Conservation (phyloP, 2,329 filamentous ascomycete species). For the Monosporascus sp. region DNA sequence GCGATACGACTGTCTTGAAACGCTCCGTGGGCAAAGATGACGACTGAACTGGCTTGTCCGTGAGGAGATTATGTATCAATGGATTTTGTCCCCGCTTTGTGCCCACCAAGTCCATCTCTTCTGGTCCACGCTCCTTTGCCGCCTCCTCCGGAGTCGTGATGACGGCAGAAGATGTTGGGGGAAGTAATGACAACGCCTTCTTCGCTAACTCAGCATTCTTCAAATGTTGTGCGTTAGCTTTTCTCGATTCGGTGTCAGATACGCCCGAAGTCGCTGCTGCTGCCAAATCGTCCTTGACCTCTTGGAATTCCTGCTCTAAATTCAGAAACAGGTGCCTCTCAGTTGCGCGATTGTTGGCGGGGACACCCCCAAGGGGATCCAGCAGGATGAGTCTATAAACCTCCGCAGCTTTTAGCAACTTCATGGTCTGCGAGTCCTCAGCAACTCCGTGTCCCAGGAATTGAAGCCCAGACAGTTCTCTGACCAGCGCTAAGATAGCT, state of each 20-base stretch:
- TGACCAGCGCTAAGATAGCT: constrained; percentile 70
- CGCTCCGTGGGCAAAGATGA: constrained; percentile 78
- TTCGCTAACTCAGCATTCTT: constrained; percentile 71
- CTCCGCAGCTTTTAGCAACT: constrained; percentile 32
- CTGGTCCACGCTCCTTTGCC: constrained; percentile 46
- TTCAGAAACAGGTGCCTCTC: constrained; percentile 84
- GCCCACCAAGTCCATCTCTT: constrained; percentile 47
- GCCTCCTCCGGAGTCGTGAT: constrained; percentile 85
- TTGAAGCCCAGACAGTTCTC: constrained; percentile 66
- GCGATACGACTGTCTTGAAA: constrained; percentile 38
- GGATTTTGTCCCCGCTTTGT: constrained; percentile 64
- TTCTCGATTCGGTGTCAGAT: constrained; percentile 22
- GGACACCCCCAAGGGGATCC: constrained; percentile 81
- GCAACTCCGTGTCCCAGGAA: constrained; percentile 31
- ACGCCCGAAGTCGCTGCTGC: constrained; percentile 10
- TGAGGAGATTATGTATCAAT: constrained; percentile 90
- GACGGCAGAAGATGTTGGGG: constrained; percentile 77
- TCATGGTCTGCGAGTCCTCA: constrained; percentile 30
- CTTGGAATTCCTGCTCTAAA: constrained; percentile 79
- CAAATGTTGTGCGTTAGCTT: constrained; percentile 35
- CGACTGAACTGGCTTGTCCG: constrained; percentile 88
- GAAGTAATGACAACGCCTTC: constrained; percentile 67
- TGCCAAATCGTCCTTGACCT: constrained; percentile 59
- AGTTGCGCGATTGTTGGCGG: constrained; percentile 55
- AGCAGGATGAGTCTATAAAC: constrained; percentile 85